A percentile compares a stretch with the other conserved stretches of the same genome.
These are phyloP conservation scores for Syzygium oleosum DNA, from an alignment of 345 rosid species.

Conservation along the genomic window DNA sequence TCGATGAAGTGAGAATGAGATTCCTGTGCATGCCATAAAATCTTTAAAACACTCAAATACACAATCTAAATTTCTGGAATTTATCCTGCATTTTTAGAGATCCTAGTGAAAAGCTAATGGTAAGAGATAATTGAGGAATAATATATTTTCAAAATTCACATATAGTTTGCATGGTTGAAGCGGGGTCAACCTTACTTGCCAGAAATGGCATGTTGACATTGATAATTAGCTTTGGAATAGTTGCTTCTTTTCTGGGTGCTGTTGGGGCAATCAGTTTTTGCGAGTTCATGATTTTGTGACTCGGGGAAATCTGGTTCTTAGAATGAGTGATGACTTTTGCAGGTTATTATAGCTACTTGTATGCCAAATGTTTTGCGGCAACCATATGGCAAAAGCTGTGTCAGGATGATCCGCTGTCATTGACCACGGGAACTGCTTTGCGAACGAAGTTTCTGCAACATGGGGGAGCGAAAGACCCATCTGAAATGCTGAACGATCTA, in stretches of 20 bases:
- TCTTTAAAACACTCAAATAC: background rate
- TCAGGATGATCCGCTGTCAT: slow-evolving; percentile 77
- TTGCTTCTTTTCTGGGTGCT: background rate
- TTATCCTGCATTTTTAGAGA: background rate
- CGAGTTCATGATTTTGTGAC: background rate
- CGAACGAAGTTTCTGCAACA: slow-evolving; percentile 62
- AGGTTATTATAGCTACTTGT: slow-evolving; percentile 85
- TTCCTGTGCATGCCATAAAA: background rate
- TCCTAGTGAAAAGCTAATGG: background rate
- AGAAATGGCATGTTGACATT: no score
- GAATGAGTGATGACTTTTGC: background rate
- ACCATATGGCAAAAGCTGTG: slow-evolving; percentile 81
- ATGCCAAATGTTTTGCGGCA: slow-evolving; percentile 82
- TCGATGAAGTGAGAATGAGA: background rate
- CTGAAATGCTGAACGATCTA: slow-evolving; percentile 55
- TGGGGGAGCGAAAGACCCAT: slow-evolving; percentile 90
- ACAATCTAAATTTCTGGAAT: background rate
- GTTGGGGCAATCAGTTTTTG: background rate
- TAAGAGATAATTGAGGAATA: background rate
- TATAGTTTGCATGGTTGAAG: no score
- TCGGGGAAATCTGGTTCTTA: background rate
- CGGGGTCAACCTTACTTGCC: no score
- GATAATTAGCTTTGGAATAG: no score
- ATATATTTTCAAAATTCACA: background rate
- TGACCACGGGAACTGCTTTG: slow-evolving; percentile 54